Evolutionary conservation across 1,284 basidiomycete species (phyloP), one percentile per base, ranked within the genome.

Genomic region (Trichosporon inkin): DNA sequence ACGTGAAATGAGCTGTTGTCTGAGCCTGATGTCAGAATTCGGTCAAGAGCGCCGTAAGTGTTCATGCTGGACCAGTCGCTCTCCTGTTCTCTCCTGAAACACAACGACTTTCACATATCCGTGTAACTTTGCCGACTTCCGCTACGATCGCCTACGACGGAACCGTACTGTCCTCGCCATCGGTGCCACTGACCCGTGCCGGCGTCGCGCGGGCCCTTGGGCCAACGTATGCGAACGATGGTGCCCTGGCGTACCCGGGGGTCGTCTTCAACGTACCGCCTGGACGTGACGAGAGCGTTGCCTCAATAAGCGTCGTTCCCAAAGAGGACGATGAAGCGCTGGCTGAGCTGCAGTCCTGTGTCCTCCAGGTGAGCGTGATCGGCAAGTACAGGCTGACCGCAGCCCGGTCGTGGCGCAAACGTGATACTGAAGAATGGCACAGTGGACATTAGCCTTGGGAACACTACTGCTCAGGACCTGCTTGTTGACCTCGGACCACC

Each of bases 391-490:
- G 41, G 61, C 55, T 49, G 22, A 49, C 44, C 16, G 17, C 64
- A 89, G 90, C 83, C 89, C 28, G 86, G 88, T 56, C 83, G 85
- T 68, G 89, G 90, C 3, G 81, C 90, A 14, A 82, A 81, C 2
- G 73, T 93, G 13, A 77, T 86, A 14, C 55, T 67, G 7, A 49
- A 32, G 22, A 49, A 49, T 14, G 44, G 44, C 14, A 72, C 74
- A 22, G 69, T 90, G n/a, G 81, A 83, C 39, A 78, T 92, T 56
- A 80, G 80, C n/a, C 73, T 94, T n/a, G 85, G 88, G n/a, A 79
- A 84, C 62, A 92, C 89, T 6, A 90, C 86, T 3, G 85, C 88
- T 1, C 89, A 93, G 74, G 90, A 92, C 72, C 77, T 93, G 32
- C 83, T 81, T 2, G 80, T 88, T 36, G 89, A 90, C 66, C 79